Evolutionary conservation across 225 moss, liverwort and hornwort species (phyloP).

Genomic region (Marchantia paleacea): DNA sequence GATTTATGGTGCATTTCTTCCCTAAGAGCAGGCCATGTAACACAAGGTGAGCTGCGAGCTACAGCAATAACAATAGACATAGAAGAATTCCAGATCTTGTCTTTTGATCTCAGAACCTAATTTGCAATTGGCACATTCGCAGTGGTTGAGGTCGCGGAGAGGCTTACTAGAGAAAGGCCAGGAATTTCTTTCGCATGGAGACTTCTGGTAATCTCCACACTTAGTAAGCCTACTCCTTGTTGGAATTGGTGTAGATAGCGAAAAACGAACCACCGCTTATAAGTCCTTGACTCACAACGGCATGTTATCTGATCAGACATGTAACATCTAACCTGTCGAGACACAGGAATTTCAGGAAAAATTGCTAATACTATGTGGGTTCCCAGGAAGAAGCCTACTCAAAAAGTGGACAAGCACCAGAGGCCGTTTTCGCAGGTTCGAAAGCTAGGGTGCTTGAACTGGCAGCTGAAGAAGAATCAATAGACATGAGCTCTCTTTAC

Average conservation of each 20-base stretch:
- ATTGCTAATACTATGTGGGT: background rate
- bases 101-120: background rate
- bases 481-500: too few relatives aligned
- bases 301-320: too few relatives aligned
- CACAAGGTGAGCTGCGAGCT: conserved; percentile 46
- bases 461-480: background rate
- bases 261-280: too few relatives aligned
- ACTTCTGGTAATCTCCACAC: conserved; percentile 49
- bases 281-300: too few relatives aligned
- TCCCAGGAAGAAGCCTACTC: conserved; percentile 54
- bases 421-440: conserved; percentile 46
- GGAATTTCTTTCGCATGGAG: conserved; percentile 59
- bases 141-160: conserved; percentile 60
- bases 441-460: conserved; percentile 39
- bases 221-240: background rate
- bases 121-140: conserved; percentile 1
- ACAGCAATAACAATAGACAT: too few relatives aligned
- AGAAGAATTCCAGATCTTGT: background rate
- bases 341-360: background rate
- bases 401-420: conserved; percentile 46
- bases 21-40: conserved; percentile 45
- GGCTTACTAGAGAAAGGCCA: conserved; percentile 49
- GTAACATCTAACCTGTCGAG: too few relatives aligned
- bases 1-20: conserved; percentile 69
- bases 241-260: too few relatives aligned